These are phyloP conservation scores for Entomophthora muscae DNA, from an alignment of 371 early-diverging fungal species.

Conservation along the genomic window DNA sequence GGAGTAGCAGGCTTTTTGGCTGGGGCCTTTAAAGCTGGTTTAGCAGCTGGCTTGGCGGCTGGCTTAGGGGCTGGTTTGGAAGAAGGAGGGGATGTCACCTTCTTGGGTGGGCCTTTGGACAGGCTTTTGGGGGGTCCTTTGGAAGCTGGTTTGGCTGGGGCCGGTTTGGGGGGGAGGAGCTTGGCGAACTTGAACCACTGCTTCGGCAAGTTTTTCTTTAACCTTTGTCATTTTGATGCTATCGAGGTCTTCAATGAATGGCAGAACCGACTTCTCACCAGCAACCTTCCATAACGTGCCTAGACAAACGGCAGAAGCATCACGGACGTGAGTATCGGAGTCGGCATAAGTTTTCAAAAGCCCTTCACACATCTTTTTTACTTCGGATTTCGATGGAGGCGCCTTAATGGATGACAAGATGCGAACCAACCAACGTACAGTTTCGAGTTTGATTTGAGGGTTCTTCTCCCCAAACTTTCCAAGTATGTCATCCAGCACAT, in stretches of 20 bases:
- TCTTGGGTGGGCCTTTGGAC: conserved; percentile 12
- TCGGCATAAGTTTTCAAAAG: conserved; percentile 69
- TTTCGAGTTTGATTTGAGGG: conserved; percentile 70
- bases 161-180: neutral
- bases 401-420: conserved; percentile 45
- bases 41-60: conserved; percentile 10
- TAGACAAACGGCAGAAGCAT: conserved; percentile 69
- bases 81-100: neutral
- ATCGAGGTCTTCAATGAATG: conserved; percentile 68
- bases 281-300: conserved; percentile 77
- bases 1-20: conserved; percentile 43
- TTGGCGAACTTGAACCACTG: conserved; percentile 36
- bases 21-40: conserved; percentile 21
- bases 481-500: conserved; percentile 49
- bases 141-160: neutral
- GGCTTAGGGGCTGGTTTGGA: conserved; percentile 17
- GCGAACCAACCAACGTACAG: conserved; percentile 46
- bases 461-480: conserved; percentile 66
- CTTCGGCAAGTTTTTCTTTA: conserved; percentile 67
- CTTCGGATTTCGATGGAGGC: conserved; percentile 53
- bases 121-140: conserved; percentile 6
- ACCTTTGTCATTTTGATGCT: conserved; percentile 72
- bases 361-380: conserved; percentile 53
- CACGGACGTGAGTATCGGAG: conserved; percentile 68
- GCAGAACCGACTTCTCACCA: conserved; percentile 51